phyloP scores from a whole-genome alignment of 306 rosid genomes.

The Heteromeles arbutifolia region DNA sequence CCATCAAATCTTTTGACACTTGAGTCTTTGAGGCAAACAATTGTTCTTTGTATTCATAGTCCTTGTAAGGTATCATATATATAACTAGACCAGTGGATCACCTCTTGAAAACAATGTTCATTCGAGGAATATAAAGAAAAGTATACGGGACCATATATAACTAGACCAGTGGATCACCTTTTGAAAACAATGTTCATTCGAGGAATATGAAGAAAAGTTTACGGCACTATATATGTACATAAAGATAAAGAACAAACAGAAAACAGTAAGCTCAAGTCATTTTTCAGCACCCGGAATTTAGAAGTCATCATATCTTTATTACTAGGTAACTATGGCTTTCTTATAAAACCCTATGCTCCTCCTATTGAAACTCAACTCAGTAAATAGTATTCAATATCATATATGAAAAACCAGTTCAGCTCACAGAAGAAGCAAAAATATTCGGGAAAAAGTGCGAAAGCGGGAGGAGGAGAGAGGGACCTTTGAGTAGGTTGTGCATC shows the following conservation, averaged over 20 bases:
- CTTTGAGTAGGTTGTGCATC: conserved; percentile 61
- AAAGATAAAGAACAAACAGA: too few relatives aligned
- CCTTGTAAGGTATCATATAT: not conserved
- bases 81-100: not conserved
- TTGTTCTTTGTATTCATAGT: not conserved
- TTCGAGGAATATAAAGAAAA: too few relatives aligned
- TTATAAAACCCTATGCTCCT: not conserved
- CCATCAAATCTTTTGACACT: not conserved
- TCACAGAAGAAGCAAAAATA: not conserved
- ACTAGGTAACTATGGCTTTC: too few relatives aligned
- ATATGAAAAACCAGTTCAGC: not conserved
- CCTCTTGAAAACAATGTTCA: not conserved
- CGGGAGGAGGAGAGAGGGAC: conserved; percentile 21
- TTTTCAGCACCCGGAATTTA: too few relatives aligned
- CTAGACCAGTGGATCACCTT: too few relatives aligned
- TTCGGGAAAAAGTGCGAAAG: not conserved
- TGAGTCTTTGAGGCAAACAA: not conserved
- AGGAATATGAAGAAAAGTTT: too few relatives aligned
- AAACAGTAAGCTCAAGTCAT: too few relatives aligned
- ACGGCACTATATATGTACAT: too few relatives aligned
- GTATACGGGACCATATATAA: too few relatives aligned
- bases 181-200: not conserved
- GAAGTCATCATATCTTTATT: too few relatives aligned
- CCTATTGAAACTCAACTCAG: not conserved
- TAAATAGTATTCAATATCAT: not conserved